A percentile compares a stretch with the other conserved stretches of the same genome.
Conservation (phyloP, 208 protist genomes). For the Lotmaria passim region DNA sequence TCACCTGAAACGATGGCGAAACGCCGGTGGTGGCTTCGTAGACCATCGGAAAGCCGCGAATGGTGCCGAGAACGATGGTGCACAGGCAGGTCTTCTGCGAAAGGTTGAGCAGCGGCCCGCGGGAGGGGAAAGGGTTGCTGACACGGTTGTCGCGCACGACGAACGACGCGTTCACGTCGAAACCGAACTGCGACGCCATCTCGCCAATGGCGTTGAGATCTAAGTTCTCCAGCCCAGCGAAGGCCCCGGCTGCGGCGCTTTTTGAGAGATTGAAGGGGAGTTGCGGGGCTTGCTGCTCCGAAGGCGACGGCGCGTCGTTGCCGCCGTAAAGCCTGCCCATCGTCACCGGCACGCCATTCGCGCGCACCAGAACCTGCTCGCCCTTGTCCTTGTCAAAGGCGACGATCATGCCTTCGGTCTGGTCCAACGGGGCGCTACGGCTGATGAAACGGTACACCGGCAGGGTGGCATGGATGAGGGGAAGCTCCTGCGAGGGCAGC, state of each 20-base stretch:
- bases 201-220: slow-evolving; percentile 22
- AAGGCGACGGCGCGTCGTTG: not conserved
- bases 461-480: slow-evolving; percentile 68
- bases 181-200: slow-evolving; percentile 38
- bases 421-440: slow-evolving; percentile 38
- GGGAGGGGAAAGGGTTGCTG: slow-evolving; percentile 36
- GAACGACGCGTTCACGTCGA: slow-evolving; percentile 68
- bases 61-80: slow-evolving; percentile 78
- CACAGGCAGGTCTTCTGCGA: slow-evolving; percentile 86
- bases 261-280: slow-evolving; percentile 11
- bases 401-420: slow-evolving; percentile 75
- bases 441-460: slow-evolving; percentile 79
- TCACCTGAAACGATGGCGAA: slow-evolving; percentile 86
- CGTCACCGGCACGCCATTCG: slow-evolving; percentile 73
- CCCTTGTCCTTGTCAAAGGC: slow-evolving; percentile 82
- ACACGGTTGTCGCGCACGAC: slow-evolving; percentile 45
- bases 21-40: slow-evolving; percentile 76
- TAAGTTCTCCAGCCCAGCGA: slow-evolving; percentile 21
- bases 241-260: slow-evolving; percentile 1
- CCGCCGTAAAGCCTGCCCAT: slow-evolving; percentile 38
- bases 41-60: slow-evolving; percentile 88
- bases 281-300: not conserved
- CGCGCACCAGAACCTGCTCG: slow-evolving; percentile 74
- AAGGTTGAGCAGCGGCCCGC: slow-evolving; percentile 74
- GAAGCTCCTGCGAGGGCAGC: slow-evolving; percentile 76